These are phyloP conservation scores for Pythium monospermum DNA, from an alignment of 352 stramenopile genomes.

Conservation along the genomic window DNA sequence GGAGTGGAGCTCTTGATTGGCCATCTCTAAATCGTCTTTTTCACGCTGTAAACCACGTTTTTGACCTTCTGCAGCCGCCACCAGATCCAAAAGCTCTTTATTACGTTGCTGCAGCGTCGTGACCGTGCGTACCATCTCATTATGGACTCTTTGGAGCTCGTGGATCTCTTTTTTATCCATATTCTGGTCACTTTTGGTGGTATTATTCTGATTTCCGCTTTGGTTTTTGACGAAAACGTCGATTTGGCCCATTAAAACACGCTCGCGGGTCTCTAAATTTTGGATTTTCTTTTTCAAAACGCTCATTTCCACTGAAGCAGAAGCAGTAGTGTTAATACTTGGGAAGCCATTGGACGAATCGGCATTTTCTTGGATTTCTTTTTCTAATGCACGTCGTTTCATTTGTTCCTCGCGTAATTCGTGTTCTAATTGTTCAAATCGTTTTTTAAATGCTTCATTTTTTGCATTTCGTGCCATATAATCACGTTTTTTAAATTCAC, in stretches of 20 bases:
- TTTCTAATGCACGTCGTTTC: conserved; percentile 49
- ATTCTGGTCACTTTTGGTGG: conserved; percentile 20
- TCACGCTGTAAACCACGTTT: conserved; percentile 36
- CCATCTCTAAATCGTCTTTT: conserved; percentile 55
- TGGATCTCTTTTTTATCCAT: conserved; percentile 19
- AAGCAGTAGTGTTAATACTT: conserved; percentile 11
- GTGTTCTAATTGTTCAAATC: conserved; percentile 58
- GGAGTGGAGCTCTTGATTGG: conserved; percentile 47
- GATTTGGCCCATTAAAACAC: conserved; percentile 52
- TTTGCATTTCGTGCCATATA: conserved; percentile 52
- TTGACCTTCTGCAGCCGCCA: conserved; percentile 37
- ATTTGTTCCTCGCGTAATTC: conserved; percentile 52
- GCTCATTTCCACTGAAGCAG: conserved; percentile 28
- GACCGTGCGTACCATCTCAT: conserved; percentile 49
- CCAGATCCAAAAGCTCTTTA: conserved; percentile 36
- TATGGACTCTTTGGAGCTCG: conserved; percentile 15
- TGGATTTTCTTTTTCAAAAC: conserved; percentile 53
- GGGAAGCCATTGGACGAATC: conserved; percentile 8
- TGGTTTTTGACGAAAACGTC: conserved; percentile 25
- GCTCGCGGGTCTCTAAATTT: conserved; percentile 63
- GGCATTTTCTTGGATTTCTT: conserved; percentile 49
- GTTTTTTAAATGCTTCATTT: conserved; percentile 68
- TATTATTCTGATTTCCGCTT: conserved; percentile 23
- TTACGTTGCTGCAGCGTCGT: conserved; percentile 36
- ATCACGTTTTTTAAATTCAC: conserved; percentile 52